phyloP scores from a whole-genome alignment of 805 yeast genomes.

The Diddensiella santjacobensis region DNA sequence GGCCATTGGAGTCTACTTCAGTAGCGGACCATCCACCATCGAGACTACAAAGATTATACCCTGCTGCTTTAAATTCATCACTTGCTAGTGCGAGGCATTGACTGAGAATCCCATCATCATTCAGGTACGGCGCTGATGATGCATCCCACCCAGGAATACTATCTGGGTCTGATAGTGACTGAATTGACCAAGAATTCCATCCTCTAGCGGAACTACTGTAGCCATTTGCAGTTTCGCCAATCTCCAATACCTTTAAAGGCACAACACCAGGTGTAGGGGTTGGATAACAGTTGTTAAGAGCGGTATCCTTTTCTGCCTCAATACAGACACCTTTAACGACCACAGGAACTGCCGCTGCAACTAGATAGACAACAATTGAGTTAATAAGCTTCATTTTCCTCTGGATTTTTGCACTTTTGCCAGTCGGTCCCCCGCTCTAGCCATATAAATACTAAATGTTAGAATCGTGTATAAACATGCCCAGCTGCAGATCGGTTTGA shows the following conservation, averaged over 20 bases:
- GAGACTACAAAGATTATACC: constrained; percentile 11
- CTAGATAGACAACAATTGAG: not conserved
- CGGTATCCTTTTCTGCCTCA: not conserved
- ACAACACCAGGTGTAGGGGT: not conserved
- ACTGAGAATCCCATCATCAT: constrained; percentile 8
- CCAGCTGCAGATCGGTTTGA: not conserved
- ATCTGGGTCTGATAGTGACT: constrained; percentile 6
- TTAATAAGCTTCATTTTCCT: not conserved
- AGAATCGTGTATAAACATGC: not conserved
- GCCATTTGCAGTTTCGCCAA: constrained; percentile 7
- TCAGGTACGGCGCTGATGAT: too few species aligned
- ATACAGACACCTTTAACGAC: not conserved
- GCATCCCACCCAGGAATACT: constrained; percentile 9
- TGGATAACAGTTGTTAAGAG: constrained; percentile 1
- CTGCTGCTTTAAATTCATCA: constrained; percentile 6
- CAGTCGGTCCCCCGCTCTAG: not conserved
- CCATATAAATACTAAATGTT: not conserved
- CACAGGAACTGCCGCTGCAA: not conserved
- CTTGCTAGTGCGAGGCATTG: constrained; percentile 11
- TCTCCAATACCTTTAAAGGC: constrained; percentile 1
- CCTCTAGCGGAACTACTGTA: constrained; percentile 8
- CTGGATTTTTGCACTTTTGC: not conserved
- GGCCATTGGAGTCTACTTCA: constrained; percentile 9
- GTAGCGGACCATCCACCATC: constrained; percentile 15
- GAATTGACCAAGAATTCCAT: constrained; percentile 10